Evolutionary conservation across 441 rosid genomes (phyloP).

Genomic region (Syzygium syzygioides): DNA sequence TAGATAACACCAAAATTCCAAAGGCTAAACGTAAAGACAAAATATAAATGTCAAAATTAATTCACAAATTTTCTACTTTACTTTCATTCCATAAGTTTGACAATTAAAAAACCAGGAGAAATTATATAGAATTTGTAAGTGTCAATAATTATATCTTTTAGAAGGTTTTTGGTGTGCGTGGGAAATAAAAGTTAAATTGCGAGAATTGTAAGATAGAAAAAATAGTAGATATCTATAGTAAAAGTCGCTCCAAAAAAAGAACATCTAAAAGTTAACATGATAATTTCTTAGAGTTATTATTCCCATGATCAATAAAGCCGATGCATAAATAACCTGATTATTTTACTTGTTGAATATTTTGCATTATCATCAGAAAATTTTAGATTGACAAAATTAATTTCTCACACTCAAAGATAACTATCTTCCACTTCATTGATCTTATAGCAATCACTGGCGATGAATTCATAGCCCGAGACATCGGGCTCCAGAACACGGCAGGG

Average conservation of each 20-base stretch:
- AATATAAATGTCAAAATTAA: neutral
- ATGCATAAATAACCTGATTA: neutral
- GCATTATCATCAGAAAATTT: neutral
- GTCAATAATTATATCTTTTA: neutral
- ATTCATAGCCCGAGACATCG: conserved; percentile 69
- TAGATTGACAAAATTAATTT: neutral
- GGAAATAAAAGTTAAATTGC: neutral
- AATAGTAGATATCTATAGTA: neutral
- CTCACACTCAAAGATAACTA: neutral
- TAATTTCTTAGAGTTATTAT: neutral
- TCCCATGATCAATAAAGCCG: neutral
- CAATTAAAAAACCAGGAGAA: neutral
- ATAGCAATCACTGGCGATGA: conserved; percentile 70
- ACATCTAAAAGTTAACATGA: neutral
- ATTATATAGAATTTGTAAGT: neutral
- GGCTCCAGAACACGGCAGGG: conserved; percentile 79
- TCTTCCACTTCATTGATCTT: neutral
- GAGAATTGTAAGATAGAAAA: neutral
- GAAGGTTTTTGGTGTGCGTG: neutral
- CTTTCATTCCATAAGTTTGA: neutral
- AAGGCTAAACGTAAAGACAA: neutral
- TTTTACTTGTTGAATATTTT: neutral
- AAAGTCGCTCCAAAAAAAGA: neutral
- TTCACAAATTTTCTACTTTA: neutral
- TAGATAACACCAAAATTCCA: neutral